Base-by-base conservation (phyloP, 2,329 filamentous ascomycete genomes). In the Phialophora macrospora region DNA sequence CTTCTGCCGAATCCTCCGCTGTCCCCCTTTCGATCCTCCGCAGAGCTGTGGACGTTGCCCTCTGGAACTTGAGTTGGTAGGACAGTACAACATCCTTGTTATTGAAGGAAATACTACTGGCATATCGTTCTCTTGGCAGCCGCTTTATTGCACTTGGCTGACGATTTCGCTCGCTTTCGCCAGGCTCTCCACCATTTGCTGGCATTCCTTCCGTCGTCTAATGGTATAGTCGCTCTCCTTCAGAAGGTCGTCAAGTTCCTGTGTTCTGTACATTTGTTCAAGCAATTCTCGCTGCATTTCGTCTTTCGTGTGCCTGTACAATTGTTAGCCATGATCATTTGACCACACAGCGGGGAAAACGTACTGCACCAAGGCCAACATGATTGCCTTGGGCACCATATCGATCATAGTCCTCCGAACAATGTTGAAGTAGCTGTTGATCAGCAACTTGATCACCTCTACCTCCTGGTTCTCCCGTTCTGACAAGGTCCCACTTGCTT, bases 331-430 rank as follows among this genome's bases (percentile, higher is more conserved):
- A 44, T 44, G 38, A 44, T 8, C 38, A 8, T 7, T 44, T 17
- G 38, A 44, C 6, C 38, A 44, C 38, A 6, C 5, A n/a, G 30
- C 24, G 24, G 7, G 2, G 48, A 48, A 17, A 22, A 88, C 92
- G 78, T 88, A 97, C 90, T 94, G 89, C 59, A 99, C 95, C 54
- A 99, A 90, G 73, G 87, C 97, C 72, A 98, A 86, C 95, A 99
- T 99, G 77, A 99, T 96, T 48, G 95, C 95, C 82, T 99, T 99
- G 72, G 95, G 95, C 5, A 99, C 95, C 95, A 99, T 99, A 76
- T 99, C 95, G 72, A 98, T 97, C 93, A 99, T 96, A 67, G 96
- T 99, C 72, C 95, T 87, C 83, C 93, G 92, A 71, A 97, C 93
- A 76, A 99, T 99, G 81, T 97, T 97, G 82, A 91, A 99, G 84